Evolutionary conservation across 106 monocot genomes (phyloP).

Genomic region (Chionographis japonica): DNA sequence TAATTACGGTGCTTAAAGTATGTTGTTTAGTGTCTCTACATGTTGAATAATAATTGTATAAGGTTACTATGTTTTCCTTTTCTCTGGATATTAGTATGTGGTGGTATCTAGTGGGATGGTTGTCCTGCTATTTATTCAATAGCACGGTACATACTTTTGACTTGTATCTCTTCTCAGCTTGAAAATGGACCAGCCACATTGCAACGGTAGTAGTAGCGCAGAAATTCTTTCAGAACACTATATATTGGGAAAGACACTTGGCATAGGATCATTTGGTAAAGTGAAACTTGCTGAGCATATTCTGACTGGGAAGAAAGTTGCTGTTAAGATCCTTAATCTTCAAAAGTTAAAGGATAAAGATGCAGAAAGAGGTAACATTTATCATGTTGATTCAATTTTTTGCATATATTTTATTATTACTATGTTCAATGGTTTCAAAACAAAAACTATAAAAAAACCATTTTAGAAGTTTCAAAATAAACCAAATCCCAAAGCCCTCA

Average conservation of each 20-base stretch:
- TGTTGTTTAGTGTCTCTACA: no score
- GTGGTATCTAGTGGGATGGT: neutral
- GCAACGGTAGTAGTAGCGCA: neutral
- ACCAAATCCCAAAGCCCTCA: no score
- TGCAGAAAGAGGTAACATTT: neutral
- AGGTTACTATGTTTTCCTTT: no score
- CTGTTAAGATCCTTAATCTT: slow-evolving; percentile 2
- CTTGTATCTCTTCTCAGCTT: neutral
- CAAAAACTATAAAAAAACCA: no score
- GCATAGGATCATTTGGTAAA: slow-evolving; percentile 2
- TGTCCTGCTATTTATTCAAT: neutral
- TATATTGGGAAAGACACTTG: slow-evolving; percentile 4
- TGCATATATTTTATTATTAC: no score
- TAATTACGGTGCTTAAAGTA: no score
- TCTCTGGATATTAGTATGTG: no score
- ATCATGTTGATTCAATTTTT: neutral
- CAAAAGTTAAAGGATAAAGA: slow-evolving; percentile 1
- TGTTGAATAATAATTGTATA: no score
- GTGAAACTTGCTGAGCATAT: slow-evolving; percentile 6
- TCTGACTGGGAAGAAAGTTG: slow-evolving; percentile 3
- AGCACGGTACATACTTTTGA: neutral
- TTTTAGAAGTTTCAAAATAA: no score
- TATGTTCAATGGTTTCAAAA: no score
- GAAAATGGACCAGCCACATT: neutral
- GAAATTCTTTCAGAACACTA: neutral